Conservation (phyloP, 805 yeast species). For the Myxozyma mucilagina region DNA sequence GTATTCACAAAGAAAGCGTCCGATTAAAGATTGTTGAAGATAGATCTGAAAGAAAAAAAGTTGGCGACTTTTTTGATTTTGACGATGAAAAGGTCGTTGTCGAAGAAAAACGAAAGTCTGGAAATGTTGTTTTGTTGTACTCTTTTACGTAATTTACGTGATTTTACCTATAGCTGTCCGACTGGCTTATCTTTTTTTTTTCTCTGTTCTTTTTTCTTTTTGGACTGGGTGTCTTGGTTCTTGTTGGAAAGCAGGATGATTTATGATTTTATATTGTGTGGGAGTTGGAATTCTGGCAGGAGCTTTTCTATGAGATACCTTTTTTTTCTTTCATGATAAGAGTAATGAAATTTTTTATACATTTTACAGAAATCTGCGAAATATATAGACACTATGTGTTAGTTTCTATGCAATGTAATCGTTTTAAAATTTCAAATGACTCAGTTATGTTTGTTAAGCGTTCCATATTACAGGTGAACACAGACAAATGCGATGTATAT, state of each 20-base stretch:
- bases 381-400: too few species aligned
- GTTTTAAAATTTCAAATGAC: too few species aligned
- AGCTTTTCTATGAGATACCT: too few species aligned
- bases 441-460: too few species aligned
- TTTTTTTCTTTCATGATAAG: too few species aligned
- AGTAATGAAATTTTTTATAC: too few species aligned
- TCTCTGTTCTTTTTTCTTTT: background rate
- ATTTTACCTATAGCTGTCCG: background rate
- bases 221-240: background rate
- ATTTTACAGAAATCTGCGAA: too few species aligned
- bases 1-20: conserved; percentile 8
- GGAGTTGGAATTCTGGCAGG: too few species aligned
- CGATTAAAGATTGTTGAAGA: background rate
- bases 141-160: conserved; percentile 16
- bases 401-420: too few species aligned
- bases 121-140: conserved; percentile 12
- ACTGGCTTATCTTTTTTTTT: background rate
- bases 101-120: conserved; percentile 9
- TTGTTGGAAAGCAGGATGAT: background rate
- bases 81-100: conserved; percentile 31
- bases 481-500: too few species aligned
- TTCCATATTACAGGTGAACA: too few species aligned
- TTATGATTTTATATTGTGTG: too few species aligned
- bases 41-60: background rate
- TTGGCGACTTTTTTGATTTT: conserved; percentile 21